Evolutionary conservation across 176 grass and related monocot genomes (phyloP).

Genomic region (Otatea glauca): DNA sequence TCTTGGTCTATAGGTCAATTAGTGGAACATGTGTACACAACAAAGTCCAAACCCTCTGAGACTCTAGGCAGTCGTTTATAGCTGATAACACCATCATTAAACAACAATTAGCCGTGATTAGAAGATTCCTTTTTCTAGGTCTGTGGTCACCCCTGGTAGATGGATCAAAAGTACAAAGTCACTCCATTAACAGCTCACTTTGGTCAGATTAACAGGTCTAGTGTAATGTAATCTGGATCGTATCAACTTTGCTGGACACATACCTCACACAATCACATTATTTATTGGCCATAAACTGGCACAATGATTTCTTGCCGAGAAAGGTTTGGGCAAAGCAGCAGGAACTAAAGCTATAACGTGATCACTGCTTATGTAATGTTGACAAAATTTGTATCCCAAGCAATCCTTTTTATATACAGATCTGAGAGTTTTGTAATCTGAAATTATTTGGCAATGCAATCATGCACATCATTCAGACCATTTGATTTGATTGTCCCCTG

Average conservation of each 20-base stretch:
- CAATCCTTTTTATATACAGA: neutral
- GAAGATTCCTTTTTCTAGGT: conserved; percentile 26
- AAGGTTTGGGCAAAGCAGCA: conserved; percentile 30
- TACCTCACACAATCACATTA: conserved; percentile 34
- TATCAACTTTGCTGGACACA: conserved; percentile 48
- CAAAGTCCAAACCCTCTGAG: neutral
- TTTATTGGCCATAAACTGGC: conserved; percentile 28
- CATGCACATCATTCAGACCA: conserved; percentile 11
- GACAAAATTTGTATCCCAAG: conserved; percentile 21
- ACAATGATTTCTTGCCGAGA: conserved; percentile 42
- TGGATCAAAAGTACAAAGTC: conserved; percentile 46
- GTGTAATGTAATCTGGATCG: conserved; percentile 20
- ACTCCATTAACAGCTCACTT: conserved; percentile 42
- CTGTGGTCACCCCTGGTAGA: conserved; percentile 25
- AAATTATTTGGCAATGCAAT: conserved; percentile 23
- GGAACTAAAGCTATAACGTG: conserved; percentile 17
- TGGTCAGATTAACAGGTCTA: conserved; percentile 22
- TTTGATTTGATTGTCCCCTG: conserved; percentile 29
- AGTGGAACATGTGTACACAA: neutral
- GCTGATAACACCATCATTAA: conserved; percentile 33
- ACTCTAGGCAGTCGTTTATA: neutral
- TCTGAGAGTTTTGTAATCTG: conserved; percentile 1
- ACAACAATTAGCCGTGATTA: conserved; percentile 37
- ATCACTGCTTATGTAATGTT: conserved; percentile 24
- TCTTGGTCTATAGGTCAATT: neutral